These are phyloP conservation scores for Cyclanthera cordifolia DNA, from an alignment of 306 rosid genomes.

Conservation along the genomic window DNA sequence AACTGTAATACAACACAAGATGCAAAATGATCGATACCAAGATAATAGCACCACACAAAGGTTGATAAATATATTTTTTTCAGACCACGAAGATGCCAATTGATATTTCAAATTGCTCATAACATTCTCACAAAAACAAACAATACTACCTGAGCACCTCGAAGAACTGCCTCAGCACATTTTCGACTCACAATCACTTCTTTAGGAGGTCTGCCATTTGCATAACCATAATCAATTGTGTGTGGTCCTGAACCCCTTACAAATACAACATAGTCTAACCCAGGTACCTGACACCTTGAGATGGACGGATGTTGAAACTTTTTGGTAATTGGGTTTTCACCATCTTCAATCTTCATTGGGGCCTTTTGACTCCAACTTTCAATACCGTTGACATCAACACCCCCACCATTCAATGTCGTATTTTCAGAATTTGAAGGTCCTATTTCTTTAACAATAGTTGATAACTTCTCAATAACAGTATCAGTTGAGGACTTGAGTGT, in stretches of 20 bases:
- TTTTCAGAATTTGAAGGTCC: conserved; percentile 10
- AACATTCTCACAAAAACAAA: neutral
- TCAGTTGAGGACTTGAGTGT: conserved; percentile 49
- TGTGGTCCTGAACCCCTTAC: conserved; percentile 84
- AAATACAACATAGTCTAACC: conserved; percentile 64
- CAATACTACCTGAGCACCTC: conserved; percentile 79
- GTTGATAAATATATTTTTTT: neutral
- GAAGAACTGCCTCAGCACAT: conserved; percentile 96
- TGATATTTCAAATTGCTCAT: neutral
- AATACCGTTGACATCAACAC: conserved; percentile 11
- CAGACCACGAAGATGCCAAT: neutral
- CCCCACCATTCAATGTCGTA: neutral
- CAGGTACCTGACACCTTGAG: conserved; percentile 57
- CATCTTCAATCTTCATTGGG: conserved; percentile 6
- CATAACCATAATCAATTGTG: conserved; percentile 44
- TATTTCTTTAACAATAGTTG: conserved; percentile 20
- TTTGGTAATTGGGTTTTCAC: conserved; percentile 21
- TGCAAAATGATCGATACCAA: neutral
- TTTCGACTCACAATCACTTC: conserved; percentile 85
- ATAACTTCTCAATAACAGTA: conserved; percentile 43
- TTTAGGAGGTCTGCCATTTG: conserved; percentile 45
- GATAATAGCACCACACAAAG: neutral
- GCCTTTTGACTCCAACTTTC: conserved; percentile 5
- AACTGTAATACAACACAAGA: neutral
- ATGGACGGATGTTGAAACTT: conserved; percentile 20